A percentile compares a stretch with the other conserved stretches of the same genome.
These are phyloP conservation scores for Angophora floribunda DNA, from an alignment of 345 rosid genomes.

Conservation along the genomic window DNA sequence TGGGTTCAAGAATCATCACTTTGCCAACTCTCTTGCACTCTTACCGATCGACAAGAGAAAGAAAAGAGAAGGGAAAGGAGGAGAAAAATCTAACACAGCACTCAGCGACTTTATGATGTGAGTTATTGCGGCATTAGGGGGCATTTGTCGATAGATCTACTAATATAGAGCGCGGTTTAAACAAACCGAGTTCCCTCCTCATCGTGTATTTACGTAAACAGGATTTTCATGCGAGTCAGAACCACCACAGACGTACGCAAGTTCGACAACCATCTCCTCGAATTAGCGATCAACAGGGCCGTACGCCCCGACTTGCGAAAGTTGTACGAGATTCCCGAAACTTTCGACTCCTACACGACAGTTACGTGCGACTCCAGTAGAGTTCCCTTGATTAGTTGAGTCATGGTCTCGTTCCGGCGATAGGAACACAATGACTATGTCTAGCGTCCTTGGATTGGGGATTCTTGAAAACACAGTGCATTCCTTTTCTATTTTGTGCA, in stretches of 20 bases:
- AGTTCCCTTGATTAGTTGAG: neutral
- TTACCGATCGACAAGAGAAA: neutral
- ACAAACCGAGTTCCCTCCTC: neutral
- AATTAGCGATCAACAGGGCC: neutral
- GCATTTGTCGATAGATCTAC: neutral
- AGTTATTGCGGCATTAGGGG: neutral
- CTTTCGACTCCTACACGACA: neutral
- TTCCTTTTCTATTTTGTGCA: neutral
- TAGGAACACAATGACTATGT: neutral
- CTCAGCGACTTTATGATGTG: neutral
- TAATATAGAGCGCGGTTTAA: neutral
- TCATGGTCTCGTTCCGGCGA: neutral
- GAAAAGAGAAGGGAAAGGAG: too few species aligned
- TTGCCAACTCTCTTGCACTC: neutral
- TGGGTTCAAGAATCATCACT: neutral
- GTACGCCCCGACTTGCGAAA: neutral
- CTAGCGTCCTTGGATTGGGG: neutral
- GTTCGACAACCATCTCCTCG: neutral
- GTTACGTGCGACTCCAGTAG: neutral
- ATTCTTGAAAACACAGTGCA: neutral
- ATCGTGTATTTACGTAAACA: neutral
- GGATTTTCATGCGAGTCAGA: neutral
- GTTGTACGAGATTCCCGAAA: neutral
- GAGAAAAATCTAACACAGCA: neutral
- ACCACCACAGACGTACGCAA: neutral